Percentiles rank a stretch among this genome's conserved stretches.
Conservation (phyloP, 2,329 filamentous ascomycete species). For the Penicillium decumbens region DNA sequence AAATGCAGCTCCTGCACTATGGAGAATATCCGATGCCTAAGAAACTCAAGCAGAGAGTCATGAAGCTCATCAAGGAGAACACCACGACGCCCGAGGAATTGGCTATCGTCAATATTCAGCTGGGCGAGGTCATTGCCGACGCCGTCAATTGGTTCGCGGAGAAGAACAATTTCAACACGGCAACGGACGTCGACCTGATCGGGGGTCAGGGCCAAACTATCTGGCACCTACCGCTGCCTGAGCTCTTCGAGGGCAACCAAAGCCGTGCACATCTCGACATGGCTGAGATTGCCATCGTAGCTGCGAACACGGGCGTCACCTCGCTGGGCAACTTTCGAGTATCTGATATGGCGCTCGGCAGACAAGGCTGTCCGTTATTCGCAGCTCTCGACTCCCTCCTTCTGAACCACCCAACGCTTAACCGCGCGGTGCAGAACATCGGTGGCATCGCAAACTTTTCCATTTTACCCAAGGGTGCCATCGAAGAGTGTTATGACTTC, state of each 20-base stretch:
- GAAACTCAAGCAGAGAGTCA: slow-evolving; percentile 7
- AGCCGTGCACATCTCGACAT: slow-evolving; percentile 37
- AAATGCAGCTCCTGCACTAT: slow-evolving; percentile 18
- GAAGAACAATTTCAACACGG: slow-evolving; percentile 39
- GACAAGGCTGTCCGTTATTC: slow-evolving; percentile 51
- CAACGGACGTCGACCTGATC: slow-evolving; percentile 46
- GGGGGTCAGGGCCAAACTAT: slow-evolving; percentile 55
- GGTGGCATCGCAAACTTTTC: slow-evolving; percentile 56
- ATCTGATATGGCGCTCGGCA: slow-evolving; percentile 46
- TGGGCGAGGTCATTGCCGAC: neutral
- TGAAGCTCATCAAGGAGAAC: slow-evolving; percentile 22
- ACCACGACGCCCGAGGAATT: slow-evolving; percentile 24
- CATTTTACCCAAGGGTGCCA: slow-evolving; percentile 48
- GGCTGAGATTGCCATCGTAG: slow-evolving; percentile 53
- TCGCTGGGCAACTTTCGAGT: slow-evolving; percentile 52
- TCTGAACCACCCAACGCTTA: slow-evolving; percentile 51
- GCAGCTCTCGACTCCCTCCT: slow-evolving; percentile 53
- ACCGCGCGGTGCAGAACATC: slow-evolving; percentile 56
- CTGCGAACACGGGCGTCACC: slow-evolving; percentile 51
- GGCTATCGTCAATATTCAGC: slow-evolving; percentile 23
- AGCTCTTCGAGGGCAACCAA: slow-evolving; percentile 42
- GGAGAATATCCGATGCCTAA: slow-evolving; percentile 10
- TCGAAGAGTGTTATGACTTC: slow-evolving; percentile 27
- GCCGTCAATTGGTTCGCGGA: slow-evolving; percentile 47
- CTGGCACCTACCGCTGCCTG: slow-evolving; percentile 50